phyloP scores from a whole-genome alignment of 768 basidiomycete genomes.

The Bullera alba region DNA sequence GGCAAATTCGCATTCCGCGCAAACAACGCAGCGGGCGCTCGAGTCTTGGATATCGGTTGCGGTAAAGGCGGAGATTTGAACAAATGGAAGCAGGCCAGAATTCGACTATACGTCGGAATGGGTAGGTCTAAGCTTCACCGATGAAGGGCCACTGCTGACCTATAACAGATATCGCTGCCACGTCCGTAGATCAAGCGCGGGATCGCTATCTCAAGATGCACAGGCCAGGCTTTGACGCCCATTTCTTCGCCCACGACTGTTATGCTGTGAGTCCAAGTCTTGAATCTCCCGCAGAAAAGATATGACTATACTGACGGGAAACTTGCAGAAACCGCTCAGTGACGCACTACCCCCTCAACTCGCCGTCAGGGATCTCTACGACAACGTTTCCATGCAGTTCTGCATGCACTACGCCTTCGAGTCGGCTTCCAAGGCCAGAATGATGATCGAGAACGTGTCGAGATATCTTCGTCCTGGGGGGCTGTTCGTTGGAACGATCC shows the following conservation, averaged over 20 bases:
- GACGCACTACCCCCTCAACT: conserved; percentile 60
- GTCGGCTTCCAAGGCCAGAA: conserved; percentile 71
- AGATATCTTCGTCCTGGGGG: conserved; percentile 74
- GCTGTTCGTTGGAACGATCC: conserved; percentile 93
- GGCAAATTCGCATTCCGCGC: conserved; percentile 75
- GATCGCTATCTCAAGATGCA: conserved; percentile 57
- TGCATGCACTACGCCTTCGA: conserved; percentile 99
- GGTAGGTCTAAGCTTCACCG: conserved; percentile 52
- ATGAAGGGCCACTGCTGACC: background rate
- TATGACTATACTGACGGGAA: background rate
- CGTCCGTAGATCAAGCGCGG: conserved; percentile 84
- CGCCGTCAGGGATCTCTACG: conserved; percentile 62
- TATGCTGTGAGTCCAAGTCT: conserved; percentile 60
- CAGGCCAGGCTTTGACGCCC: conserved; percentile 60
- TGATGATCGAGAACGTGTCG: conserved; percentile 87
- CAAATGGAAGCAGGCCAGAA: conserved; percentile 86
- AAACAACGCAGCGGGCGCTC: conserved; percentile 51
- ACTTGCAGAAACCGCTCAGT: conserved; percentile 55
- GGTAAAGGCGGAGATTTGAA: conserved; percentile 97
- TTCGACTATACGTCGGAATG: conserved; percentile 70
- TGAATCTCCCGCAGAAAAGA: too few relatives aligned
- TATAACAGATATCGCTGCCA: conserved; percentile 69
- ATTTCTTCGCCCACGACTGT: conserved; percentile 82
- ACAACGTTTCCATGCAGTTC: conserved; percentile 97
- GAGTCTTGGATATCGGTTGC: conserved; percentile 92